Conservation (phyloP, 2,329 filamentous ascomycete genomes). For the Penicillium rolfsii region DNA sequence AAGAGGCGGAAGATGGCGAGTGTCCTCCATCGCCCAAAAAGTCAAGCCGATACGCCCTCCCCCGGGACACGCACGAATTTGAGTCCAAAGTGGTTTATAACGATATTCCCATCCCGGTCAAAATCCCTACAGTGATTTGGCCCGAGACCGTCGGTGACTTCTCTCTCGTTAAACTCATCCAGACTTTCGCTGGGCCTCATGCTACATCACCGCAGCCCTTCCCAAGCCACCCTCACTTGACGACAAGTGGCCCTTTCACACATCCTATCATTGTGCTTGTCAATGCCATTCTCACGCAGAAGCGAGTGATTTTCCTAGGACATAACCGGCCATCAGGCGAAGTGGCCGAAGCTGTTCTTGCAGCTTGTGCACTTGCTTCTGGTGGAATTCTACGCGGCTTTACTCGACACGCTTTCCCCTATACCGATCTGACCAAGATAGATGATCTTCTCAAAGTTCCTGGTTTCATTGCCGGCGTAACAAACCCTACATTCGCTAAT, state of each 20-base stretch:
- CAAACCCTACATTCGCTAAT: constrained; percentile 92
- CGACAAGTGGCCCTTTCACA: constrained; percentile 84
- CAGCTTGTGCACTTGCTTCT: constrained; percentile 91
- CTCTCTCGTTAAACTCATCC: constrained; percentile 93
- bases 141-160: constrained; percentile 98
- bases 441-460: constrained; percentile 95
- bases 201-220: constrained; percentile 83
- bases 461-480: constrained; percentile 96
- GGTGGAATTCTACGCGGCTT: constrained; percentile 92
- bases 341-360: constrained; percentile 95
- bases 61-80: constrained; percentile 95
- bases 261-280: constrained; percentile 94
- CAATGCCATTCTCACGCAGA: constrained; percentile 94
- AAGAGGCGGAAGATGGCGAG: constrained; percentile 38
- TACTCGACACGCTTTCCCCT: constrained; percentile 93
- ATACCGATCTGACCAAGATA: constrained; percentile 96
- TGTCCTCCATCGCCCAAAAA: constrained; percentile 56
- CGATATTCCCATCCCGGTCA: constrained; percentile 93
- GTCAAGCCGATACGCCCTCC: constrained; percentile 71
- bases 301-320: constrained; percentile 92
- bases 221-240: constrained; percentile 84
- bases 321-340: constrained; percentile 94
- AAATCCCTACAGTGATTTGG: constrained; percentile 89
- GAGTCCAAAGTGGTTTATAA: constrained; percentile 96
- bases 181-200: constrained; percentile 86